Evolutionary conservation across 192 early-diverging fungal species (phyloP), one percentile per base, ranked within the genome.

Genomic region (Lobulomyces angularis): DNA sequence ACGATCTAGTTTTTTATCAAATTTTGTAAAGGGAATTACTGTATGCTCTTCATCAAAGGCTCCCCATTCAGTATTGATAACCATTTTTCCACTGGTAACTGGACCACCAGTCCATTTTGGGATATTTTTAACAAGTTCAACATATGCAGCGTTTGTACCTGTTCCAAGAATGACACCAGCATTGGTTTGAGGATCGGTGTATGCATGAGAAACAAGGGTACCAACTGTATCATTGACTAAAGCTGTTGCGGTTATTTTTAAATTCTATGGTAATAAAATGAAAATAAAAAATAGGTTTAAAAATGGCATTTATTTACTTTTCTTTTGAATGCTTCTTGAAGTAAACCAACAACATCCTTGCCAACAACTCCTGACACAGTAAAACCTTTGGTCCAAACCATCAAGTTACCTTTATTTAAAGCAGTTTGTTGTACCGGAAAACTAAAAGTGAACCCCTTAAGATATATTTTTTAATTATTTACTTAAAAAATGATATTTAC

Each of bases 201-300:
- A 87, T 19, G 80, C 82, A 39, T 83, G 67, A 4, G 84, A 73
- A 27, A 86, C 60, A 30, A 88, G 62, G 24, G 86, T 80, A 21
- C 83, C 81, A 12, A 88, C 84, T 7, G 83, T 84, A 47, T 88
- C 86, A 59, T 86, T 88, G 39, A 87, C 65, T 38, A 88, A 69
- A 30, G 84, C 86, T 25, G 58, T 62, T 24, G 87, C 72, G 34
- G 54, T 50, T 5, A 77, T 71, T 22, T 71, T 73, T 9, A 83
- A 52, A 35, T 74, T 62, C 44, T 79, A 70, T 37, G n/a, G n/a
- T n/a, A n/a, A n/a, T n/a, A n/a, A n/a, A n/a, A n/a, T n/a, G 26
- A 28, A 7, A 18, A 9, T 4, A 29, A 1, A 20, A 39, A 51
- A 18, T 53, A 41, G 23, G 31, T n/a, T n/a, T n/a, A n/a, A n/a